A percentile compares a stretch with the other conserved stretches of the same genome.
Evolutionary conservation across 1,284 basidiomycete genomes (phyloP).

Genomic region (Schizopora paradoxa): DNA sequence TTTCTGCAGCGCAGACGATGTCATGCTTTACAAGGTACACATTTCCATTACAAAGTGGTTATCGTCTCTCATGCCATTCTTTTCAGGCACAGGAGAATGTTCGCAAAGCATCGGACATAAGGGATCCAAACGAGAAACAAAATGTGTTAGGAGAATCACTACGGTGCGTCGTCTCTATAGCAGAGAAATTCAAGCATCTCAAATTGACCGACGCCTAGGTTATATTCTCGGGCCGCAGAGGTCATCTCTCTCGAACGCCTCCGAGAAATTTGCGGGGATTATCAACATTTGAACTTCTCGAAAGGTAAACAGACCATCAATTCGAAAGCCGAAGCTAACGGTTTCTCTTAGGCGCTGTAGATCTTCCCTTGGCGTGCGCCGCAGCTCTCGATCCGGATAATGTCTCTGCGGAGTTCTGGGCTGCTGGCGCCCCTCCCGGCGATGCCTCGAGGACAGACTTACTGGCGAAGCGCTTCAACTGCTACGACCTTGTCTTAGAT

Average conservation of each 20-base stretch:
- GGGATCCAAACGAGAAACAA: constrained; percentile 65
- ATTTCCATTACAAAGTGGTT: too few species aligned
- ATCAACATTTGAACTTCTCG: constrained; percentile 77
- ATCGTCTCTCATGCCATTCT: constrained; percentile 9
- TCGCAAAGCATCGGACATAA: constrained; percentile 82
- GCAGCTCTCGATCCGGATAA: constrained; percentile 74
- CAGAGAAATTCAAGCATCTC: constrained; percentile 1
- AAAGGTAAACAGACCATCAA: constrained; percentile 46
- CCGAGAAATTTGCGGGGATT: constrained; percentile 81
- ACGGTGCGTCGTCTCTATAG: constrained; percentile 40
- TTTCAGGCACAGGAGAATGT: constrained; percentile 87
- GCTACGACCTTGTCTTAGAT: constrained; percentile 81
- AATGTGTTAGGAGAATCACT: constrained; percentile 80
- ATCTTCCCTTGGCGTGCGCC: constrained; percentile 84
- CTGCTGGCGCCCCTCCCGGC: constrained; percentile 54
- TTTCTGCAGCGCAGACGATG: constrained; percentile 98
- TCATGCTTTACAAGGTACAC: constrained; percentile 89
- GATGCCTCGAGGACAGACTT: constrained; percentile 58
- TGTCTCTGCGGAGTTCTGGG: constrained; percentile 75
- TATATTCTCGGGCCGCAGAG: constrained; percentile 85
- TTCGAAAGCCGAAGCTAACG: constrained; percentile 1
- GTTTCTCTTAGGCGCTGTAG: constrained; percentile 62
- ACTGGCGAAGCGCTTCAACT: constrained; percentile 61
- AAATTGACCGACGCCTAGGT: constrained; percentile 34
- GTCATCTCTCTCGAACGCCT: constrained; percentile 84